Evolutionary conservation across 1,284 basidiomycete genomes (phyloP), one percentile per base, ranked within the genome.

Genomic region (Ganoderma sinense): DNA sequence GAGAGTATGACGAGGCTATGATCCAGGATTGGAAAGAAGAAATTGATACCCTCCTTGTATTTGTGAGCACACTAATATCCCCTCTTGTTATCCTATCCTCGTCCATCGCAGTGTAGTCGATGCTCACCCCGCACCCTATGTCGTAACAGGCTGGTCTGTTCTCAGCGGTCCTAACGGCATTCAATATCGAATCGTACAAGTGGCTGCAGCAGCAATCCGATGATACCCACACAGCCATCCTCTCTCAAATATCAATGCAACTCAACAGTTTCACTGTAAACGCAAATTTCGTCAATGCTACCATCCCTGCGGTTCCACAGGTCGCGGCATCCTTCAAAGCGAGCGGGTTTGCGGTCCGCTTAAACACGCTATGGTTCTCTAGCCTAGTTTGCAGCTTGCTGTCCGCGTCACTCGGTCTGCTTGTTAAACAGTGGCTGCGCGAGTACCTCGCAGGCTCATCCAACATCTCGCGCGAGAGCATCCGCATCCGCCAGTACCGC

Each of bases 1-100:
- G 72, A 26, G 72, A 73, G n/a, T 66, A 71, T 29, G 72, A 73
- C 53, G 72, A 73, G 55, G 66, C 67, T 29, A 71, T 72, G 69
- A 72, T 70, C 60, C 66, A 69, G 23, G 66, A 70, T 55, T 71
- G 72, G 72, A 73, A 73, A 41, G 69, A 73, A 53, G 72, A 73
- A 58, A 73, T 73, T 48, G 72, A 73, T 56, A 71, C 70, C 18
- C 72, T 71, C 55, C 70, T 73, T 20, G 70, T 70, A 75, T 80
- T 66, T 77, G 75, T 45, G 70, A 59, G 33, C 51, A 18, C 40
- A 39, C 56, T 31, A 62, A 76, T 75, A 77, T 39, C 33, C 56
- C 45, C 45, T 48, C 31, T 23, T n/a, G 31, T 56, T 18, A 20
- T 51, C 23, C 48, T 18, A 10, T 51, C 23, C 48, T 23, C 26